Conservation (phyloP, 2,329 filamentous ascomycete genomes). For the Lasiodiplodia gonubiensis region DNA sequence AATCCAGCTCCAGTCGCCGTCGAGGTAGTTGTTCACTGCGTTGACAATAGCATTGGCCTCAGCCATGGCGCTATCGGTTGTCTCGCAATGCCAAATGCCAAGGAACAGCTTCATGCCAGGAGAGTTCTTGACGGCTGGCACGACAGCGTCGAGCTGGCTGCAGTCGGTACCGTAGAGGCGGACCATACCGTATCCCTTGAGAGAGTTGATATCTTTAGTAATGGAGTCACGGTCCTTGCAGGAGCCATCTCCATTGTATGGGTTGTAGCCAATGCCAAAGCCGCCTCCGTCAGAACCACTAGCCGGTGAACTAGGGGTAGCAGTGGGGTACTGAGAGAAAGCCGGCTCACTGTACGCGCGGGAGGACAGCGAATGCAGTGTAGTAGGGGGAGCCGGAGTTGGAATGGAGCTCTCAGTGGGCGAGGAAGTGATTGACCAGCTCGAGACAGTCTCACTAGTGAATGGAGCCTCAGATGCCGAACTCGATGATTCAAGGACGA, state of each 20-base stretch:
- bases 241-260: slow-evolving; percentile 21
- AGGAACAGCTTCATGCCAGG: slow-evolving; percentile 71
- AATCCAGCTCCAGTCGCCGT: slow-evolving; percentile 70
- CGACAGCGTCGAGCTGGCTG: slow-evolving; percentile 68
- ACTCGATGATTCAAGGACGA: background rate
- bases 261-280: slow-evolving; percentile 24
- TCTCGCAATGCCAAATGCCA: slow-evolving; percentile 67
- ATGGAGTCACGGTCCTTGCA: slow-evolving; percentile 74
- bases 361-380: background rate
- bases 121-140: slow-evolving; percentile 64
- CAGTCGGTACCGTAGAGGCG: slow-evolving; percentile 85
- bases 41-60: slow-evolving; percentile 67
- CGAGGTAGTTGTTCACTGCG: slow-evolving; percentile 49
- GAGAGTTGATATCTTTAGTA: slow-evolving; percentile 65
- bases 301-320: background rate
- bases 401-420: background rate
- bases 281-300: background rate
- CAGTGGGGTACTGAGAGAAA: background rate
- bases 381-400: background rate
- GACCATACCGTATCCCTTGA: slow-evolving; percentile 67
- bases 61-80: slow-evolving; percentile 47
- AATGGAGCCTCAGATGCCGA: background rate
- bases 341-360: background rate
- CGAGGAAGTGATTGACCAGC: background rate
- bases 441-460: background rate